Evolutionary conservation across 2,329 filamentous ascomycete species (phyloP), one percentile per base, ranked within the genome.

Genomic region (Exserohilum turcica): DNA sequence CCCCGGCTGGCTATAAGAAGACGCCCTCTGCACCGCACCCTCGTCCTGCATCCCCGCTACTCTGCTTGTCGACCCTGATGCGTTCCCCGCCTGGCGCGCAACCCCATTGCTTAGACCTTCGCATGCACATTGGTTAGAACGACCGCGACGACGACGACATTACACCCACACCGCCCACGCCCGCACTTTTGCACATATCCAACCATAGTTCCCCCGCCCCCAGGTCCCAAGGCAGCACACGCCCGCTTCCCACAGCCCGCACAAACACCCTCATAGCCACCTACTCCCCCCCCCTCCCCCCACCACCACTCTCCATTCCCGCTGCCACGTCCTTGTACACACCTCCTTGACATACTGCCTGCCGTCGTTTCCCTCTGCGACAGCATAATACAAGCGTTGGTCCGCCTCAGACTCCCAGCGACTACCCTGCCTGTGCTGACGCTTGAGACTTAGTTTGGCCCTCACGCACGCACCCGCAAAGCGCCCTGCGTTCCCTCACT

Each of bases 31-130:
- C 49, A 49, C 49, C 27, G 40, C 49, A 27, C 43, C 28, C 43
- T 54, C 52, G 66, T 68, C 71, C 69, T 72, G 70, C 70, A 56
- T 66, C 62, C 63, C 61, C 60, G 62, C 66, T 65, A 59, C 56
- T 59, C 45, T 43, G 50, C 48, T 60, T 56, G 43, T 60, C 56
- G 56, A 67, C 65, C 66, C 71, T 71, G 70, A 75, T 76, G 73
- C 72, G 66, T 70, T 66, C 71, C 67, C 68, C 66, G 71, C 65
- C 69, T 63, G 64, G 66, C 67, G 71, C 71, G 68, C 72, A 66
- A 67, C 61, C 66, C 57, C 65, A 66, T 68, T 68, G 61, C 68
- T 74, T 73, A 67, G 65, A 73, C 63, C 61, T 63, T 68, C 71
- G 70, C 66, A 74, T 74, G 71, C 66, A 67, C 71, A 66, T 65